Evolutionary conservation across 2,329 filamentous ascomycete genomes (phyloP).

Genomic region (Talaromyces piceae): DNA sequence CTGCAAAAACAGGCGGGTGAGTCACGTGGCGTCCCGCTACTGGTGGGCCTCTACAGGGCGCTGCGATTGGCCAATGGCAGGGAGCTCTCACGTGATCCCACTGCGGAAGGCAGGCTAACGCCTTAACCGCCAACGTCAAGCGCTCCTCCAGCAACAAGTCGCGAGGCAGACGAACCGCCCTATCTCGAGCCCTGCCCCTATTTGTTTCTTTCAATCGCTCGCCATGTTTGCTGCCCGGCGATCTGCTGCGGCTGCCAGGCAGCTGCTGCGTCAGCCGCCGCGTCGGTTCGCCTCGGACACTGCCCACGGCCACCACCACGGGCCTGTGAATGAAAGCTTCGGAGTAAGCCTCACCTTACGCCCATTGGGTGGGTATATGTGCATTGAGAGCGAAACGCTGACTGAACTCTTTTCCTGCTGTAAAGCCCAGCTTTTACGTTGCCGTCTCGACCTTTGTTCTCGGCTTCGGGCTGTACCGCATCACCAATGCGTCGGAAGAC

Average conservation of each 20-base stretch:
- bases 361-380: background rate
- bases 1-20: background rate
- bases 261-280: constrained; percentile 34
- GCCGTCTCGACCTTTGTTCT: constrained; percentile 36
- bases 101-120: background rate
- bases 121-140: constrained; percentile 4
- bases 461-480: constrained; percentile 36
- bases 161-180: background rate
- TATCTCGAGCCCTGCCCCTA: constrained; percentile 16
- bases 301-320: constrained; percentile 28
- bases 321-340: constrained; percentile 39
- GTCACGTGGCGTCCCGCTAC: background rate
- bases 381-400: background rate
- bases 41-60: background rate
- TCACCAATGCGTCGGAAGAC: constrained; percentile 27
- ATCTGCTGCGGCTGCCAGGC: constrained; percentile 27
- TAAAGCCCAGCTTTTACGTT: constrained; percentile 43
- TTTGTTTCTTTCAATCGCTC: constrained; percentile 11
- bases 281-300: constrained; percentile 39
- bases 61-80: constrained; percentile 3
- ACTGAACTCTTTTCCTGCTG: background rate
- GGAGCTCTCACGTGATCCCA: background rate
- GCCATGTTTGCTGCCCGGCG: constrained; percentile 37
- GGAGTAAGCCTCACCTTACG: constrained; percentile 30
- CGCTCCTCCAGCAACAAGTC: background rate